Evolutionary conservation across 768 basidiomycete genomes (phyloP), one percentile per base, ranked within the genome.

Genomic region (Pleurotus tuber-regium): DNA sequence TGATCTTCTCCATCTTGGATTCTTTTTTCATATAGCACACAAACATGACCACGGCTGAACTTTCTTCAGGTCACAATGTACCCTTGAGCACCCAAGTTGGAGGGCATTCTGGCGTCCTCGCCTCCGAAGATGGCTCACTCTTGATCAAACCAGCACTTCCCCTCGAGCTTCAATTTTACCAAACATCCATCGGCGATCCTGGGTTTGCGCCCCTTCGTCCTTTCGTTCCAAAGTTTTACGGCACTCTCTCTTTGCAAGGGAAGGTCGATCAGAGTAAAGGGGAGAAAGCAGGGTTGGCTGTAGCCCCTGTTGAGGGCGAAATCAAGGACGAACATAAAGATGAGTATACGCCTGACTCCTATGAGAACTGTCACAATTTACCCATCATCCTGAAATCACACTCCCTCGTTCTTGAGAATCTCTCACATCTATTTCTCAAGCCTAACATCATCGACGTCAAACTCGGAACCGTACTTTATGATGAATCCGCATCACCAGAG

Each of bases 361-460:
- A 23, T 10, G 14, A 21, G 31, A 11, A 19, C 16, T 28, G 14
- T 14, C 39, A 25, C 51, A 21, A 40, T 38, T 25, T 25, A 30
- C 46, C n/a, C 30, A 25, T 36, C 14, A 19, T 46, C 16, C 28
- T 41, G 46, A 52, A 57, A 47, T 57, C 47, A 74, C 83, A 94
- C 74, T 85, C 82, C 53, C 71, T 96, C 48, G 91, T 96, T 25
- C 69, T 99, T 2, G 87, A 95, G 70, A 98, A 99, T 65, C 70
- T 94, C 10, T 69, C 87, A 2, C 67, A 86, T 57, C 62, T 75
- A 1, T 98, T 94, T 72, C 59, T 68, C 29, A 87, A 84, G 63
- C 95, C 95, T 4, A 92, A 89, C 58, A 79, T 97, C 52, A 73
- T 98, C 24, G 96, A 99, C 64, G 76, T 93, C 63, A 99, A 98